Percentiles rank a stretch among this genome's conserved stretches.
These are phyloP conservation scores for Tricholoma sp. DNA, from an alignment of 768 basidiomycete genomes.

Conservation along the genomic window DNA sequence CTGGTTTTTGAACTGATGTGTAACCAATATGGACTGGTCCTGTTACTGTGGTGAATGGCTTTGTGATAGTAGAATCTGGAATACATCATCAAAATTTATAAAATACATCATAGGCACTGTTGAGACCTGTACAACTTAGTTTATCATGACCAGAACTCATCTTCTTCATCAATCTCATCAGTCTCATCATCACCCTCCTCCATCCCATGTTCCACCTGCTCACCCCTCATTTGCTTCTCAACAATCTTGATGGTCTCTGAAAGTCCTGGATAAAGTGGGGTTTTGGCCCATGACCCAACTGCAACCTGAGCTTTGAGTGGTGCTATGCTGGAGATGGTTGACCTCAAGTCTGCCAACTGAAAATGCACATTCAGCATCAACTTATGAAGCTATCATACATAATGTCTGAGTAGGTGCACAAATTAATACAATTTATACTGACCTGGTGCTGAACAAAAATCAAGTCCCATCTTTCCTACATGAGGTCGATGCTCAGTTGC, in stretches of 20 bases:
- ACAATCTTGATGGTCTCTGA: conserved; percentile 7
- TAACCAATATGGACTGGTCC: too few relatives aligned
- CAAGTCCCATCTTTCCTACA: too few relatives aligned
- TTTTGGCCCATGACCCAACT: conserved; percentile 24
- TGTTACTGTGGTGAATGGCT: too few relatives aligned
- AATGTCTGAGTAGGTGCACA: not conserved
- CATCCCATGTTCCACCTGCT: not conserved
- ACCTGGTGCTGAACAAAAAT: too few relatives aligned
- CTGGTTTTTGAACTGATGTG: too few relatives aligned
- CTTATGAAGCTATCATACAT: conserved; percentile 15
- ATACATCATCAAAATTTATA: too few relatives aligned
- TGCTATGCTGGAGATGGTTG: conserved; percentile 28
- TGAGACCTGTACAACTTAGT: too few relatives aligned
- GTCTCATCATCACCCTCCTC: not conserved
- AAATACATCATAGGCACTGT: too few relatives aligned
- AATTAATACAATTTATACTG: not conserved
- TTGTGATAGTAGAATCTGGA: too few relatives aligned
- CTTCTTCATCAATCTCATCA: not conserved
- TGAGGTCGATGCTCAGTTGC: too few relatives aligned
- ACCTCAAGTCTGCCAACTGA: conserved; percentile 26
- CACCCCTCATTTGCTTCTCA: conserved; percentile 1
- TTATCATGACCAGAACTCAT: too few relatives aligned
- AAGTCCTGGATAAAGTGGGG: conserved; percentile 20
- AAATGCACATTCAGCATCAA: conserved; percentile 22
- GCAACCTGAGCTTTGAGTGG: conserved; percentile 29